Evolutionary conservation across 2,329 filamentous ascomycete genomes (phyloP), one percentile per base, ranked within the genome.

Genomic region (Xylaria sp.): DNA sequence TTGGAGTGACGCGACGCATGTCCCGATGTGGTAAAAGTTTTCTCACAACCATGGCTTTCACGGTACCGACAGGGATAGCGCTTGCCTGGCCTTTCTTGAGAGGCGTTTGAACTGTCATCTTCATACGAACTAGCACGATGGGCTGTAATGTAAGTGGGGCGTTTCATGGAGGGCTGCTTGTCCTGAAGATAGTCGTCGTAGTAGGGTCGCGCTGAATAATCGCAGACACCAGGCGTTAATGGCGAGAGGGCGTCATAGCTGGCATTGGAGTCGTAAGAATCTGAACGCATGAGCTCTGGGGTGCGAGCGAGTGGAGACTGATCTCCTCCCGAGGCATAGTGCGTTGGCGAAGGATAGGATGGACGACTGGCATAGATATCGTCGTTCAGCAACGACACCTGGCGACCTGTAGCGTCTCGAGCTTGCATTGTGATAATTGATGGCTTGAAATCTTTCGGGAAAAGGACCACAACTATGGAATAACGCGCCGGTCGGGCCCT

Each of bases 1-100:
- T 94, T 94, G 68, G 92, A 92, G 78, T 95, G 92, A 48, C 92
- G 89, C 51, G 92, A 93, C n/a, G 93, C 92, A 75, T 95, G 92
- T 51, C 92, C 92, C 0, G 92, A 94, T 2, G 92, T 95, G 67
- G 92, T 94, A 78, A 95, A 95, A 11, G 89, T 93, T 82, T 93
- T 93, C 75, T 87, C 88, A 82, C 92, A 95, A 48, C 88, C 87
- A 73, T 89, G 90, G 60, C 85, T 86, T 70, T 93, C 90, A 39
- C 89, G 88, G 76, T 90, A 91, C 27, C 91, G 90, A 78, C 92
- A 94, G 1, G 91, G 90, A 74, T 92, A 93, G 66, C 90, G 86
- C 87, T 90, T 93, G 79, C 84, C 80, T 66, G 83, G 77, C 69
- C 85, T 79, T 74, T 87, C 82, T 72, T 81, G 75, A 48, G 82